Evolutionary conservation across 2,329 filamentous ascomycete species (phyloP).

Genomic region (Fusarium buharicum): DNA sequence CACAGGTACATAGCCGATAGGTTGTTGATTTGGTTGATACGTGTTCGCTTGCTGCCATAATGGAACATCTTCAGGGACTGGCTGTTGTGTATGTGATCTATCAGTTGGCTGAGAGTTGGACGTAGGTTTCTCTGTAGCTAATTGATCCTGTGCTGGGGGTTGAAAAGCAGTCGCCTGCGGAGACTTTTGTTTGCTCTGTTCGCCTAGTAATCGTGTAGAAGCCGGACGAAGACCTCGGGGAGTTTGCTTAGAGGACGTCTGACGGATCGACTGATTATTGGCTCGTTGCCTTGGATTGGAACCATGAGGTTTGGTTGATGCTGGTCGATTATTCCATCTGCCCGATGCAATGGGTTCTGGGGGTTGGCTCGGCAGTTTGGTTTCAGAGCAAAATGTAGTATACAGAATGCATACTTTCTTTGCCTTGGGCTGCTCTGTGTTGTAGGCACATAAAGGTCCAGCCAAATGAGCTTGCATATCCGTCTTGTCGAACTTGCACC

Average conservation of each 20-base stretch:
- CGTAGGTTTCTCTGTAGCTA: neutral
- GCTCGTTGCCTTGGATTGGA: constrained; percentile 8
- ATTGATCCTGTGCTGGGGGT: neutral
- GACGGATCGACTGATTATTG: neutral
- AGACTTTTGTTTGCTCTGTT: neutral
- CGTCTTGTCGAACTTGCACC: constrained; percentile 25
- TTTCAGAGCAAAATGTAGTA: constrained; percentile 33
- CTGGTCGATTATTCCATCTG: neutral
- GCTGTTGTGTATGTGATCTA: neutral
- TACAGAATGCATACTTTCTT: constrained; percentile 33
- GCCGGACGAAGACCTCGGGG: neutral
- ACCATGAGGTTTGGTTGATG: neutral
- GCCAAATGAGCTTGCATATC: constrained; percentile 31
- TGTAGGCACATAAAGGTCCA: constrained; percentile 25
- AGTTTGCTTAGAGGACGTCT: neutral
- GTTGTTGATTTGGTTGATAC: neutral
- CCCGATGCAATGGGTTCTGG: constrained; percentile 10
- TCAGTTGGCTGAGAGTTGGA: neutral
- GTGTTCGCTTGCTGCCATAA: neutral
- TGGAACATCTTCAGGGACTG: neutral
- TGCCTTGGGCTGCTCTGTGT: constrained; percentile 31
- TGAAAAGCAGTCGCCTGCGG: neutral
- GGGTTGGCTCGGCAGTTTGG: constrained; percentile 16
- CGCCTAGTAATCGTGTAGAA: neutral
- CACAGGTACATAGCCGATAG: neutral